These are phyloP conservation scores for Aspergillus fumigatus DNA, from an alignment of 2,329 filamentous ascomycete genomes.

Conservation along the genomic window DNA sequence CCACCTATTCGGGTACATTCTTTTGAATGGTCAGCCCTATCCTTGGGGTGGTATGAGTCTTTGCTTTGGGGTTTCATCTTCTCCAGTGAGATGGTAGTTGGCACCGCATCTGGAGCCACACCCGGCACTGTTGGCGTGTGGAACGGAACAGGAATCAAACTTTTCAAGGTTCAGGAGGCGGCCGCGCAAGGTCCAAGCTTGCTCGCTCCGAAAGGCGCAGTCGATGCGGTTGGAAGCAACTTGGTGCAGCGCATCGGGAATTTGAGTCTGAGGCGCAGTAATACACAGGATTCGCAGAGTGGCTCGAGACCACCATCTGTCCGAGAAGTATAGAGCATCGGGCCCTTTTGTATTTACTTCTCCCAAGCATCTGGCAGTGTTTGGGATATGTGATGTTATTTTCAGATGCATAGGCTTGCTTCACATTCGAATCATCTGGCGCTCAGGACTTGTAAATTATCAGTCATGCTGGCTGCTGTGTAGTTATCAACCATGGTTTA, in stretches of 20 bases:
- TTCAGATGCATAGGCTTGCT: conserved; percentile 3
- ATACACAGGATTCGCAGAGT: conserved; percentile 29
- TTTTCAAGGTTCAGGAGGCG: conserved; percentile 87
- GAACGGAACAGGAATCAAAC: conserved; percentile 82
- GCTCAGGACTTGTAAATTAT: neutral
- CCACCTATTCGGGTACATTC: conserved; percentile 73
- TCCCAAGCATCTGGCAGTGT: neutral
- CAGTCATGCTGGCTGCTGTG: neutral
- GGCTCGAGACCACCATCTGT: conserved; percentile 27
- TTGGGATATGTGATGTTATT: neutral
- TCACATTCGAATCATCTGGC: conserved; percentile 5
- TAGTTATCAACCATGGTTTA: neutral
- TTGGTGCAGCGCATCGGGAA: conserved; percentile 82
- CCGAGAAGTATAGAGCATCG: conserved; percentile 31
- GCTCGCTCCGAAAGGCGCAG: conserved; percentile 79
- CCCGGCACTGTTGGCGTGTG: conserved; percentile 88
- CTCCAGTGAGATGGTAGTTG: conserved; percentile 73
- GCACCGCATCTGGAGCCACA: conserved; percentile 44
- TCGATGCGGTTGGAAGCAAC: conserved; percentile 88
- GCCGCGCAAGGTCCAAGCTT: conserved; percentile 74
- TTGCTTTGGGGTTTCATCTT: conserved; percentile 93
- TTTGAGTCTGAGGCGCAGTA: conserved; percentile 57
- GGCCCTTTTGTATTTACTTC: neutral
- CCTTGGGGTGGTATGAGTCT: conserved; percentile 93
- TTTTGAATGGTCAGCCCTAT: conserved; percentile 89